A percentile compares a stretch with the other conserved stretches of the same genome.
phyloP scores from a whole-genome alignment of 352 stramenopile genomes.

The Globisporangium alternatum region DNA sequence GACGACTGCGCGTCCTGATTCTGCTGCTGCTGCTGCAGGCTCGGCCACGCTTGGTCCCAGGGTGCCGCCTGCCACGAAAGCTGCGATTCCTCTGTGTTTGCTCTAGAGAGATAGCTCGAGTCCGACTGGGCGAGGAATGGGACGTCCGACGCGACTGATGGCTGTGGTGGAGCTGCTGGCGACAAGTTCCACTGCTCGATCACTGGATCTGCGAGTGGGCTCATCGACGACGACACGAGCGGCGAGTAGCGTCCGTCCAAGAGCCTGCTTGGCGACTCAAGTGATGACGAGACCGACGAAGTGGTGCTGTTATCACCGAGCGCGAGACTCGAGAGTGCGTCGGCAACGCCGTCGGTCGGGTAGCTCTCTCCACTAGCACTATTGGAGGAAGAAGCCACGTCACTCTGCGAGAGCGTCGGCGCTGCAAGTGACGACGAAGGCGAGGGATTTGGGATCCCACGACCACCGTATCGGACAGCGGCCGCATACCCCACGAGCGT shows the following conservation, averaged over 20 bases:
- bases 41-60: slow-evolving; percentile 59
- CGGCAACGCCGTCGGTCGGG: slow-evolving; percentile 45
- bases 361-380: slow-evolving; percentile 34
- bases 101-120: slow-evolving; percentile 41
- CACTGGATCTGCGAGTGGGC: slow-evolving; percentile 53
- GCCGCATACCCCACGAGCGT: slow-evolving; percentile 75
- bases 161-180: slow-evolving; percentile 42
- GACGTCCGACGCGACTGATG: slow-evolving; percentile 27
- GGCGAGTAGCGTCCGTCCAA: slow-evolving; percentile 52
- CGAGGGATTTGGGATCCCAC: slow-evolving; percentile 35
- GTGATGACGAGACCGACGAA: slow-evolving; percentile 54
- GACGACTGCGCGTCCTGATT: slow-evolving; percentile 31
- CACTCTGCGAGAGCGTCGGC: slow-evolving; percentile 13
- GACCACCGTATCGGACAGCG: slow-evolving; percentile 67
- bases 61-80: slow-evolving; percentile 51
- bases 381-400: slow-evolving; percentile 26
- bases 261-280: slow-evolving; percentile 52
- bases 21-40: slow-evolving; percentile 24
- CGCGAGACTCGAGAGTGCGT: slow-evolving; percentile 69
- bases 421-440: slow-evolving; percentile 10
- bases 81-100: slow-evolving; percentile 28
- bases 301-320: slow-evolving; percentile 48
- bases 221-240: slow-evolving; percentile 46
- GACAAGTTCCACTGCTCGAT: slow-evolving; percentile 84
- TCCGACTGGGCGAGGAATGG: slow-evolving; percentile 43